Evolutionary conservation across 225 moss, liverwort and hornwort genomes (phyloP), one percentile per base, ranked within the genome.

Genomic region (Climacium dendroides): DNA sequence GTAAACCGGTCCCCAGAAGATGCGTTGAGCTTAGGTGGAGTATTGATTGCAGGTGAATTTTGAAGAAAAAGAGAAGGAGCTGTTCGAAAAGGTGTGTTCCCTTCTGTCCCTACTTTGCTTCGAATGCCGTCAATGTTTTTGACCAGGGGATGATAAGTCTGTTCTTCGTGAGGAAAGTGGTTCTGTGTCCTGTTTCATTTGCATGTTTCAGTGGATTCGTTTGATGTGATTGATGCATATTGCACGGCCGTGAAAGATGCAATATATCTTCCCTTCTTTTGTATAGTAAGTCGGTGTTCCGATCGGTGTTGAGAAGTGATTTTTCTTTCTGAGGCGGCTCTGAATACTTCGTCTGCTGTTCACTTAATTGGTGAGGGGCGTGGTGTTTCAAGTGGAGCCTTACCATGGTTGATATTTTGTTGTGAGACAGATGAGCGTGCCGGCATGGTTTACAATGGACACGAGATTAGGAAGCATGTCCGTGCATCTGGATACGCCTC

Each of bases 381-480:
- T 60, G 54, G 53, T 79, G 67, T 66, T 43, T 61, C 17, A 48
- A 57, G 64, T 63, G 53, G 63, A 43, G 30, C 13, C 71, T 85
- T 45, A 89, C 80, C 52, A 54, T 63, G 45, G 53, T 54, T 71
- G 28, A 5, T 74, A 58, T 64, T 3, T 80, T 84, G 9, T 52
- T 52, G 54, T 87, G 80, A 52, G 61, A 25, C 94, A 97, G 97
- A 94, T 97, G 86, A 97, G 97, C 88, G 97, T 97, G 82, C 97
- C 97, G 79, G 94, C 96, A 66, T 97, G 97, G 97, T 97, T 96
- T 69, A 96, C 96, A 34, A 96, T 96, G 97, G 97, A 97, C 88
- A 97, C 96, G 52, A 96, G 97, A 89, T 91, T 97, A 81, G 97
- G 97, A 83, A 97, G 97, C 91, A 96, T 97, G 86, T 96, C 97